phyloP scores from a whole-genome alignment of 345 rosid genomes.

The Conringia planisiliqua region DNA sequence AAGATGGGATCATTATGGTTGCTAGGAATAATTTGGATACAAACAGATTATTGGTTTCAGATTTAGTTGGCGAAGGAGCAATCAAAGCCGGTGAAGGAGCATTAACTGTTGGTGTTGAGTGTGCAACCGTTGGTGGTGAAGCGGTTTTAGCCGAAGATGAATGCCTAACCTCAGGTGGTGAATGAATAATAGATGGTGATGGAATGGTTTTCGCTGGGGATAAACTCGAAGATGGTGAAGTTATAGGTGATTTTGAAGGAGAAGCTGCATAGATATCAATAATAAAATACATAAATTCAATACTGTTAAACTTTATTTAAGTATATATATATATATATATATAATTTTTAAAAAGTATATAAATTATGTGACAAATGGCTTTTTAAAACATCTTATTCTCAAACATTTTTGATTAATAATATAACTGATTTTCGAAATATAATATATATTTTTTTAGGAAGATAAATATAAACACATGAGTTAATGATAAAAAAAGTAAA shows the following conservation, averaged over 20 bases:
- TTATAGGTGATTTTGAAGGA: not conserved
- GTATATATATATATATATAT: too few species aligned
- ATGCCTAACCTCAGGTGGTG: not conserved
- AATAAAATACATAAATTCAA: not conserved
- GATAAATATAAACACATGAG: too few species aligned
- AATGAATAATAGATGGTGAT: not conserved
- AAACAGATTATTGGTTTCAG: not conserved
- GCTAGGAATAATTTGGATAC: not conserved
- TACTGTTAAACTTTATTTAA: not conserved
- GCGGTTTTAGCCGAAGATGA: not conserved
- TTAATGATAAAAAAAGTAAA: too few species aligned
- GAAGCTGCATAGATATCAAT: not conserved
- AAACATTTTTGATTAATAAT: too few species aligned
- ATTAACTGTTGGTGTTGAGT: not conserved
- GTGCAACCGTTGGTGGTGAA: not conserved
- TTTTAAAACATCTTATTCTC: too few species aligned
- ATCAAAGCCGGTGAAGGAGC: not conserved
- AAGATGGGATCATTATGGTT: not conserved
- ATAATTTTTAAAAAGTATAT: too few species aligned
- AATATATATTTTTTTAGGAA: too few species aligned
- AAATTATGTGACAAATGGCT: too few species aligned
- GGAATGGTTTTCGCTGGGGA: not conserved
- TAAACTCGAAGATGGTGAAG: not conserved
- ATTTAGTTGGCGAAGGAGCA: constrained; percentile 10
- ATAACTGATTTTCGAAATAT: too few species aligned